Base-by-base conservation (phyloP, 1,284 basidiomycete species). In the Cutaneotrichosporon sp. region DNA sequence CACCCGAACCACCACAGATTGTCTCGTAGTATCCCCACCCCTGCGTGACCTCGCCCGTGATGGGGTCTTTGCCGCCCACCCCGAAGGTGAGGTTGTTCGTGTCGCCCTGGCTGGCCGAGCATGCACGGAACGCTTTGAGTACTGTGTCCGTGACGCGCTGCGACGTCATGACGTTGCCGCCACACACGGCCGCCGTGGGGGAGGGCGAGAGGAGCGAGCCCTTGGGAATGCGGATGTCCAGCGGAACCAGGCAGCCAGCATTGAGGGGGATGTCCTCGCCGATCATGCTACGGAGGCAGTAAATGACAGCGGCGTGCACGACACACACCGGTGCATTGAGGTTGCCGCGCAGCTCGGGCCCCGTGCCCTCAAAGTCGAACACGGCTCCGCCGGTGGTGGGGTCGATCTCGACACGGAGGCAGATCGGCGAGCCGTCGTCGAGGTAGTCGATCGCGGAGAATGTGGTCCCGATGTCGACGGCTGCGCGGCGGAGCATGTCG, bases 91-190 rank as follows among this genome's bases (percentile, higher is more conserved):
- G 26, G 16, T 97, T 96, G 77, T 90, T 91, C 67, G 66, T 70
- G 66, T 70, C 73, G 10, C 96, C 96, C 77, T 98, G 94, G 73
- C 89, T 92, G 0, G 95, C 95, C 11, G 95, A 92, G 60, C 89
- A 91, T 0, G 93, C 95, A 64, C 90, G 85, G 83, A 99, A 98
- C 0, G 95, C 94, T 72, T 89, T 90, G 56, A 98, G 83, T 4
- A 98, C 92, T 0, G 97, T 92, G 74, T 98, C 96, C 0, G 96
- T 94, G 64, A 98, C 91, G 14, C 95, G 85, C 77, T 97, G 95
- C 14, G 88, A 90, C 0, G 94, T 95, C 86, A 68, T 72, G 63
- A 63, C 61, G 63, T 69, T 69, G 89, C 89, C 94, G 22, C 90
- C 93, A 68, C 92, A 95, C 2, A 97, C 92, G 0, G 94, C 94